These are phyloP conservation scores for Heliamphora pulchella DNA, from an alignment of 179 eudicot species.

Conservation along the genomic window DNA sequence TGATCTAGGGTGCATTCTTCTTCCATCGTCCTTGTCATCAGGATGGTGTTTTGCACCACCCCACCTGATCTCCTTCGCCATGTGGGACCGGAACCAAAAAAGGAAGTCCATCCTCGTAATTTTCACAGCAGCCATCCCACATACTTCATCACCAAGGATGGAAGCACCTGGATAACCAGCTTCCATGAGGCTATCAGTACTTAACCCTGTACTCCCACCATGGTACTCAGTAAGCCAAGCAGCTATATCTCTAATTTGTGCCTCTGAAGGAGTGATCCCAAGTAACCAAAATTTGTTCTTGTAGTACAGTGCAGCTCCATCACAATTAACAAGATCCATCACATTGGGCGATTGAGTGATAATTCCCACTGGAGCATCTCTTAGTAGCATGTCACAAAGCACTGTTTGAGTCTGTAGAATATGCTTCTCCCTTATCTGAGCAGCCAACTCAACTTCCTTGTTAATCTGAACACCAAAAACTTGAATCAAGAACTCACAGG, in stretches of 20 bases:
- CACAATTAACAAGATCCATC: slow-evolving; percentile 81
- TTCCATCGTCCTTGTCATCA: slow-evolving; percentile 52
- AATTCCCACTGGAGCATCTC: slow-evolving; percentile 66
- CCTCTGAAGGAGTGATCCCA: slow-evolving; percentile 58
- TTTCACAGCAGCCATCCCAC: slow-evolving; percentile 83
- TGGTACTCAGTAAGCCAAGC: slow-evolving; percentile 70
- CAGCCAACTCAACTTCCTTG: slow-evolving; percentile 70
- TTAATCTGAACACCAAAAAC: slow-evolving; percentile 68
- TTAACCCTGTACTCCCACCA: slow-evolving; percentile 57
- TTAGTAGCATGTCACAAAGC: slow-evolving; percentile 84
- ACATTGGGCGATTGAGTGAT: slow-evolving; percentile 76
- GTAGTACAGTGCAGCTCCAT: slow-evolving; percentile 72
- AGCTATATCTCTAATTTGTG: slow-evolving; percentile 52
- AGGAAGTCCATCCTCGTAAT: slow-evolving; percentile 55
- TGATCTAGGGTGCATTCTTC: slow-evolving; percentile 84
- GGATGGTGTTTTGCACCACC: slow-evolving; percentile 92
- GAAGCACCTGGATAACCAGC: slow-evolving; percentile 75
- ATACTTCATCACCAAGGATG: slow-evolving; percentile 56
- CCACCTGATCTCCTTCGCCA: slow-evolving; percentile 81
- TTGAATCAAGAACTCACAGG: slow-evolving; percentile 82
- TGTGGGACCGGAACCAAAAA: slow-evolving; percentile 85
- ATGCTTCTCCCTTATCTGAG: slow-evolving; percentile 63
- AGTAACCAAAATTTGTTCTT: slow-evolving; percentile 50
- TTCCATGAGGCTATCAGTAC: slow-evolving; percentile 80
- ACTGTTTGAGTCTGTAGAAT: slow-evolving; percentile 63